phyloP scores from a whole-genome alignment of 306 rosid species.

The Cucurbita ficifolia region DNA sequence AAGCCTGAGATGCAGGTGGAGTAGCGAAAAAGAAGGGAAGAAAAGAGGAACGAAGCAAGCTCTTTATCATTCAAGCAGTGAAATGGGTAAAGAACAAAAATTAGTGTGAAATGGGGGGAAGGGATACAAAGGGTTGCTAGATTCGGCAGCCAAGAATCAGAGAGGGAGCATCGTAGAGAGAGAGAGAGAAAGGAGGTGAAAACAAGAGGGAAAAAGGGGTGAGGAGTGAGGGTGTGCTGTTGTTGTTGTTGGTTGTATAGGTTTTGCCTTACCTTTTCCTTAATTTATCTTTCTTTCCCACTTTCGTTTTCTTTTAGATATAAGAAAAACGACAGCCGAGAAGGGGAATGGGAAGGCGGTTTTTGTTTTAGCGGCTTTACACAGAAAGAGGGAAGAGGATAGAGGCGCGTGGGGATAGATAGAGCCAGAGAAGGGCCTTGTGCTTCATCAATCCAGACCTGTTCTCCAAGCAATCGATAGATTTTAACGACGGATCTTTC shows the following conservation, averaged over 20 bases:
- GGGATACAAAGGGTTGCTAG: background rate
- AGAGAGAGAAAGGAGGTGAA: background rate
- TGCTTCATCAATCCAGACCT: background rate
- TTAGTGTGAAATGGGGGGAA: background rate
- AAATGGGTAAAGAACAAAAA: background rate
- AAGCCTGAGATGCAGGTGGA: background rate
- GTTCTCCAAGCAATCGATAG: background rate
- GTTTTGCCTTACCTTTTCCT: background rate
- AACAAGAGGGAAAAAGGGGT: background rate
- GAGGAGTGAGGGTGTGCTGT: background rate
- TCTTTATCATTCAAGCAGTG: background rate
- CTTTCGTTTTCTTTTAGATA: constrained; percentile 1
- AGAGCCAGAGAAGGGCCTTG: background rate
- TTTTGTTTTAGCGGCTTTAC: constrained; percentile 4
- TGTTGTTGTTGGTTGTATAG: background rate
- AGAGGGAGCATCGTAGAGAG: background rate
- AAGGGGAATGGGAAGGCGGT: background rate
- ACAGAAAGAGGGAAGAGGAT: background rate
- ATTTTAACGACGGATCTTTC: background rate
- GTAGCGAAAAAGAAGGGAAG: constrained; percentile 2
- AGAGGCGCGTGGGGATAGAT: background rate
- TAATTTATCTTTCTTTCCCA: background rate
- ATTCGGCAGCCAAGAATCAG: background rate
- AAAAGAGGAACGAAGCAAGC: background rate
- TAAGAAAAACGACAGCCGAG: constrained; percentile 1